Conservation (phyloP, 2,329 filamentous ascomycete species). For the Ophiostoma ulmi region DNA sequence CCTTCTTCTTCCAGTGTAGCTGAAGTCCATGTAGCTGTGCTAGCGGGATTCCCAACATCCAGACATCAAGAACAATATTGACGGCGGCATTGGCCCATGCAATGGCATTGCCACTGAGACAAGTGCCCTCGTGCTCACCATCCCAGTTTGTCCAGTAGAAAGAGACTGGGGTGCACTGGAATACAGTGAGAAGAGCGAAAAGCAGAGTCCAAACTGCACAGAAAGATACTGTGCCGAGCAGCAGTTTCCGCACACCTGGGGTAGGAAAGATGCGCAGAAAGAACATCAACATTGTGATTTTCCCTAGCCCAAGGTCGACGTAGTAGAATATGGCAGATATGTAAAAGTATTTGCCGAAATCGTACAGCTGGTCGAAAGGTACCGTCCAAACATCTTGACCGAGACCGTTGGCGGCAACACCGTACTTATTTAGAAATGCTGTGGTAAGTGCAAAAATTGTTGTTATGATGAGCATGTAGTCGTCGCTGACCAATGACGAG, state of each 20-base stretch:
- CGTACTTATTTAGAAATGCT: conserved; percentile 33
- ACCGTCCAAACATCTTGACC: conserved; percentile 51
- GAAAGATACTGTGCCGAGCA: conserved; percentile 41
- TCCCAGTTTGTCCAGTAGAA: conserved; percentile 53
- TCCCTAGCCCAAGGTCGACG: conserved; percentile 42
- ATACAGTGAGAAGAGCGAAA: conserved; percentile 42
- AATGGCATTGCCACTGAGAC: conserved; percentile 46
- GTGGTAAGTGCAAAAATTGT: conserved; percentile 31
- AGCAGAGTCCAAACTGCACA: conserved; percentile 38
- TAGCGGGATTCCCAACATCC: conserved; percentile 49
- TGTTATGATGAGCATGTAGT: conserved; percentile 34
- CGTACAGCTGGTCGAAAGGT: conserved; percentile 38
- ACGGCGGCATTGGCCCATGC: conserved; percentile 49
- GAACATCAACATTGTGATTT: conserved; percentile 50
- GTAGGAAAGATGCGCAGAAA: conserved; percentile 51
- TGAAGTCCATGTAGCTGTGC: conserved; percentile 39
- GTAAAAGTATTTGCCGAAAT: conserved; percentile 43
- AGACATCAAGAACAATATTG: conserved; percentile 48
- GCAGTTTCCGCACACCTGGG: conserved; percentile 35
- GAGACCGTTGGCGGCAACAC: conserved; percentile 39
- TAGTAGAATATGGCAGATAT: conserved; percentile 43
- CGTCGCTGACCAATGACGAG: conserved; percentile 32
- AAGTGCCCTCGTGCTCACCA: conserved; percentile 42
- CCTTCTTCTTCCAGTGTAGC: conserved; percentile 46
- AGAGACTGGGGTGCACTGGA: conserved; percentile 49